Conservation (phyloP, 2,329 filamentous ascomycete genomes). For the Talaromyces amestolkiae region DNA sequence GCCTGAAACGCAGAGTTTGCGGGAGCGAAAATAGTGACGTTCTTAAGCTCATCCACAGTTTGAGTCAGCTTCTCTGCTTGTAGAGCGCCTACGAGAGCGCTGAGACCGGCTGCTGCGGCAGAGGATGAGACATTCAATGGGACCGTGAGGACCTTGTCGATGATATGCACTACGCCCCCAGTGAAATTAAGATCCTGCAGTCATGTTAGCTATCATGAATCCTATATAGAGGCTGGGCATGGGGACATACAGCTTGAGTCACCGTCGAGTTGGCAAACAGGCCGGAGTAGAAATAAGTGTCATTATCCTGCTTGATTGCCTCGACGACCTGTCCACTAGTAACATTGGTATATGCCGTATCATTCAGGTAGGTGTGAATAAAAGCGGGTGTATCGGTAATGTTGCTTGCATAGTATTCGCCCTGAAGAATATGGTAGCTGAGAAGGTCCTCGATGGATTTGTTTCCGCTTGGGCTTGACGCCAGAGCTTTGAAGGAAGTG, state of each 20-base stretch:
- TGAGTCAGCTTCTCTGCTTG: not conserved
- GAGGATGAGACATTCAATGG: slow-evolving; percentile 11
- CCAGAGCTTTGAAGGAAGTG: not conserved
- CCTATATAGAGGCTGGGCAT: not conserved
- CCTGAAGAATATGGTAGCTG: slow-evolving; percentile 12
- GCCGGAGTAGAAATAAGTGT: slow-evolving; percentile 14
- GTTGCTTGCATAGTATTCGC: slow-evolving; percentile 10
- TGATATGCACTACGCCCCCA: slow-evolving; percentile 14
- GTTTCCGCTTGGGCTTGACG: not conserved
- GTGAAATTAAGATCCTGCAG: slow-evolving; percentile 15
- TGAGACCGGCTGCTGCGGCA: slow-evolving; percentile 5
- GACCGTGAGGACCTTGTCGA: slow-evolving; percentile 14
- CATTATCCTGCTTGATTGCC: slow-evolving; percentile 5
- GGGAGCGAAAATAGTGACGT: slow-evolving; percentile 12
- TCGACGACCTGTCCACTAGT: slow-evolving; percentile 15
- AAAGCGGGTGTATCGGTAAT: slow-evolving; percentile 4
- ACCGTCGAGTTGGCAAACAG: slow-evolving; percentile 10
- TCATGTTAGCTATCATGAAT: not conserved
- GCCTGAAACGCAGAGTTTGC: slow-evolving; percentile 13
- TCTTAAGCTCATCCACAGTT: not conserved
- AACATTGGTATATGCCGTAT: slow-evolving; percentile 12
- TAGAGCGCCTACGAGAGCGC: slow-evolving; percentile 5
- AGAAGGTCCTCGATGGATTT: slow-evolving; percentile 4
- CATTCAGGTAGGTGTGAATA: slow-evolving; percentile 10
- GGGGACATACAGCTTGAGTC: slow-evolving; percentile 3